Evolutionary conservation across 768 basidiomycete species (phyloP).

Genomic region (Strobilomyces dryophilus): DNA sequence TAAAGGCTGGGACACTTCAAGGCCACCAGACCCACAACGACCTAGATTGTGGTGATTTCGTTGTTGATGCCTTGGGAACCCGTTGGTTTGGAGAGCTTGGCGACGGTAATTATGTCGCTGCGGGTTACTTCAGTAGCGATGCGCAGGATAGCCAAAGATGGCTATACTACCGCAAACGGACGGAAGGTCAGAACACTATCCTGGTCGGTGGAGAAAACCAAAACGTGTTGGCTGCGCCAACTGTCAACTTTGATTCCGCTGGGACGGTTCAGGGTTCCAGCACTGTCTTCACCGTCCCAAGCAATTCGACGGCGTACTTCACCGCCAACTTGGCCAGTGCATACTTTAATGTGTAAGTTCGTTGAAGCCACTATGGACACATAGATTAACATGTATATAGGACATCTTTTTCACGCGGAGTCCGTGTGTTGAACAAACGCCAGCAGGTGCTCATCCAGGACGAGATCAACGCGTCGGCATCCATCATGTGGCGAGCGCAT

Average conservation of each 20-base stretch:
- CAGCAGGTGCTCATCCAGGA: slow-evolving; percentile 91
- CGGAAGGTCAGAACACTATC: slow-evolving; percentile 96
- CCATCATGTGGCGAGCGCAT: slow-evolving; percentile 89
- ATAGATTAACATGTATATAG: slow-evolving; percentile 32
- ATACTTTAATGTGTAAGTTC: slow-evolving; percentile 66
- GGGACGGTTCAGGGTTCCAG: slow-evolving; percentile 80
- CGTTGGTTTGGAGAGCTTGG: slow-evolving; percentile 97
- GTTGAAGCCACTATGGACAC: neutral
- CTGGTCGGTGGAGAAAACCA: slow-evolving; percentile 76
- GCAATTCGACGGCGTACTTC: slow-evolving; percentile 76
- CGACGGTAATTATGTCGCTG: slow-evolving; percentile 75
- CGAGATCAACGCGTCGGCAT: slow-evolving; percentile 62
- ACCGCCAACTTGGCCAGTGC: slow-evolving; percentile 73
- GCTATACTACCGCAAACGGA: slow-evolving; percentile 94
- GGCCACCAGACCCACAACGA: slow-evolving; percentile 95
- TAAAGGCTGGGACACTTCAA: slow-evolving; percentile 79
- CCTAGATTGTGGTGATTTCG: slow-evolving; percentile 92
- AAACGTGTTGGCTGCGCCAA: slow-evolving; percentile 64
- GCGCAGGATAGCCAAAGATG: slow-evolving; percentile 69
- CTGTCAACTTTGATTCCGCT: slow-evolving; percentile 44
- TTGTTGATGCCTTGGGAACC: slow-evolving; percentile 87
- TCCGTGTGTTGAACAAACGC: slow-evolving; percentile 78
- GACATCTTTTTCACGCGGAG: slow-evolving; percentile 75
- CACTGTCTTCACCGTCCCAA: slow-evolving; percentile 63
- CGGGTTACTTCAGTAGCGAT: slow-evolving; percentile 75